A percentile compares a stretch with the other conserved stretches of the same genome.
These are phyloP conservation scores for Pichia kluyveri DNA, from an alignment of 805 yeast species.

Conservation along the genomic window DNA sequence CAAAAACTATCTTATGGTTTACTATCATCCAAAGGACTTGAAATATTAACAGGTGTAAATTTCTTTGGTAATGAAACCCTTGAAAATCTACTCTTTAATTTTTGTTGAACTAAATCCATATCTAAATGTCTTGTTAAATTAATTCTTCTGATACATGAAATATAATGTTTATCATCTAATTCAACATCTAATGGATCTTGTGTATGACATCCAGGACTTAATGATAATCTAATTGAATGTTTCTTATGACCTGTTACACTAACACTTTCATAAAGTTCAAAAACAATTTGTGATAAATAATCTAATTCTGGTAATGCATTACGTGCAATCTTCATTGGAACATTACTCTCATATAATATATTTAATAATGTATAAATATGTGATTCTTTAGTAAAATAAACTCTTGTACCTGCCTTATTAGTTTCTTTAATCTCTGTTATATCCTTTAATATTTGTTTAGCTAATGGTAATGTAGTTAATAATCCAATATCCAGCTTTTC, in stretches of 20 bases:
- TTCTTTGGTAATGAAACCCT: constrained; percentile 88
- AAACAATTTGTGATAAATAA: constrained; percentile 86
- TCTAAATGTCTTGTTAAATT: constrained; percentile 89
- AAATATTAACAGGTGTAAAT: constrained; percentile 80
- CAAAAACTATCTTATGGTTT: constrained; percentile 7
- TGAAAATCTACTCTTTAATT: constrained; percentile 68
- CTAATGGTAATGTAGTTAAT: constrained; percentile 86
- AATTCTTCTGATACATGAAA: constrained; percentile 88
- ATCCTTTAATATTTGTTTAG: constrained; percentile 77
- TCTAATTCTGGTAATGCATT: constrained; percentile 96
- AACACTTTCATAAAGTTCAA: constrained; percentile 86
- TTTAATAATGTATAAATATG: constrained; percentile 92
- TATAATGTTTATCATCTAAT: constrained; percentile 91
- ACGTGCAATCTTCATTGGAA: constrained; percentile 92
- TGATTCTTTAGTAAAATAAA: constrained; percentile 93
- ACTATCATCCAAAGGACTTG: constrained; percentile 35
- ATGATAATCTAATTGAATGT: constrained; percentile 82
- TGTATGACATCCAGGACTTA: constrained; percentile 97
- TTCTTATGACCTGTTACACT: constrained; percentile 55
- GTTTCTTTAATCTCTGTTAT: constrained; percentile 69
- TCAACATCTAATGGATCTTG: constrained; percentile 97
- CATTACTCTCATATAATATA: constrained; percentile 81
- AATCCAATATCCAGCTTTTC: constrained; percentile 95
- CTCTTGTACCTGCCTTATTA: constrained; percentile 75
- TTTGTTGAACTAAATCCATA: constrained; percentile 77